Percentiles rank a stretch among this genome's conserved stretches.
Conservation (phyloP, 2,329 filamentous ascomycete species). For the Beauveria brongniartii region DNA sequence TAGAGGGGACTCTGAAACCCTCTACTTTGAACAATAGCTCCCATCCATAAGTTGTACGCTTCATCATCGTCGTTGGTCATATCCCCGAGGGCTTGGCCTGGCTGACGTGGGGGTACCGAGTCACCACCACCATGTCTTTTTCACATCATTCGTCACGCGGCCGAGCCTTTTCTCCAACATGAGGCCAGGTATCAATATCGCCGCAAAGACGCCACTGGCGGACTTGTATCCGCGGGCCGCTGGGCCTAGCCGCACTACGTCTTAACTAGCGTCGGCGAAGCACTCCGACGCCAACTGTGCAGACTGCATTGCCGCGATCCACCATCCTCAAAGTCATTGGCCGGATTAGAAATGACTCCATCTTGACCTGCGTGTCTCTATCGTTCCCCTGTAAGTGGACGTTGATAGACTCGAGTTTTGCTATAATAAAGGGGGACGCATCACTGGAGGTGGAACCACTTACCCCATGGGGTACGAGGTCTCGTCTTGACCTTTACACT, state of each 20-base stretch:
- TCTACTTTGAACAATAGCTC: no score
- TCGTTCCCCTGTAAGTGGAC: neutral
- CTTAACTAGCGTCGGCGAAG: conserved; percentile 9
- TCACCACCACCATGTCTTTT: no score
- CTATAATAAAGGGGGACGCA: neutral
- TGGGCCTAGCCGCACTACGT: neutral
- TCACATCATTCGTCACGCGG: no score
- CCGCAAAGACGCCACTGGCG: neutral
- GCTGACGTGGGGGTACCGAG: no score
- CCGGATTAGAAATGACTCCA: neutral
- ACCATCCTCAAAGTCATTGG: neutral
- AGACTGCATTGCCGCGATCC: neutral
- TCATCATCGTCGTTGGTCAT: no score
- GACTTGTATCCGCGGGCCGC: neutral
- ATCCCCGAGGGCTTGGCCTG: no score
- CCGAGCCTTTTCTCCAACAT: no score
- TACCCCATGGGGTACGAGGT: neutral
- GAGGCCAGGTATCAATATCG: conserved; percentile 1
- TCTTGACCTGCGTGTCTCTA: neutral
- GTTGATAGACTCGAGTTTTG: neutral
- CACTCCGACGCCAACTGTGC: conserved; percentile 4
- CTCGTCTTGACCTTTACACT: neutral
- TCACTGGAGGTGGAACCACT: neutral
- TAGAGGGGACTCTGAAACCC: no score
- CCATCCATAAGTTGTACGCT: no score